phyloP scores from a whole-genome alignment of 2,329 filamentous ascomycete species.

The Byssoonygena ceratinophila region DNA sequence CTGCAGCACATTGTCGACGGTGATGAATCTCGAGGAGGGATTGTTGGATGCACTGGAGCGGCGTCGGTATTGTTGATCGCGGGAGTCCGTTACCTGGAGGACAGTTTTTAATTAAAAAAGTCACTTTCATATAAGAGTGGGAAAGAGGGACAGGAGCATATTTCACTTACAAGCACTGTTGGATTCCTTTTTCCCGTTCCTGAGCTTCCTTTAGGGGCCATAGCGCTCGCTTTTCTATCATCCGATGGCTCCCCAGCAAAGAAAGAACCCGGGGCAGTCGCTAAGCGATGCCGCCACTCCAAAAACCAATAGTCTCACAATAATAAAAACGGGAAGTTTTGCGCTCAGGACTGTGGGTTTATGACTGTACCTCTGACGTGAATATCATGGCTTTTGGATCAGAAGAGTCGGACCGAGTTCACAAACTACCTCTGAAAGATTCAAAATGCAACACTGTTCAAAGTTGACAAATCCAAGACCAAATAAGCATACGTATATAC shows the following conservation, averaged over 20 bases:
- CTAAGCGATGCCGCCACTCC: background rate
- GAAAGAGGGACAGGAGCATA: background rate
- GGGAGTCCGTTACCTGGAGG: slow-evolving; percentile 35
- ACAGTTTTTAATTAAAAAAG: background rate
- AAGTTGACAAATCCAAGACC: too few species aligned
- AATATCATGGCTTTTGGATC: too few species aligned
- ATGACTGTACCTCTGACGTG: background rate
- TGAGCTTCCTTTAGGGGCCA: slow-evolving; percentile 13
- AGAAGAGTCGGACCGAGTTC: too few species aligned
- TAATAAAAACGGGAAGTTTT: too few species aligned
- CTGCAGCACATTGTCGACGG: slow-evolving; percentile 87
- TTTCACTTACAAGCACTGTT: slow-evolving; percentile 33
- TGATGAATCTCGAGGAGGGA: slow-evolving; percentile 60
- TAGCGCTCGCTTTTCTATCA: background rate
- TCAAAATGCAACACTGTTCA: too few species aligned
- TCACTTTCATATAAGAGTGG: background rate
- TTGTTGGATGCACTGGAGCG: slow-evolving; percentile 19
- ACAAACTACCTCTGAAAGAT: too few species aligned
- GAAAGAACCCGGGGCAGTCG: background rate
- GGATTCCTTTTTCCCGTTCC: slow-evolving; percentile 32
- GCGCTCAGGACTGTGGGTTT: background rate
- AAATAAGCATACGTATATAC: too few species aligned
- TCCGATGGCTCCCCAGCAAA: background rate
- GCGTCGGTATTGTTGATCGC: slow-evolving; percentile 27
- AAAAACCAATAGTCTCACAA: background rate